A percentile compares a stretch with the other conserved stretches of the same genome.
Evolutionary conservation across 2,329 filamentous ascomycete species (phyloP).

Genomic region (Ceratocystis alfenasii): DNA sequence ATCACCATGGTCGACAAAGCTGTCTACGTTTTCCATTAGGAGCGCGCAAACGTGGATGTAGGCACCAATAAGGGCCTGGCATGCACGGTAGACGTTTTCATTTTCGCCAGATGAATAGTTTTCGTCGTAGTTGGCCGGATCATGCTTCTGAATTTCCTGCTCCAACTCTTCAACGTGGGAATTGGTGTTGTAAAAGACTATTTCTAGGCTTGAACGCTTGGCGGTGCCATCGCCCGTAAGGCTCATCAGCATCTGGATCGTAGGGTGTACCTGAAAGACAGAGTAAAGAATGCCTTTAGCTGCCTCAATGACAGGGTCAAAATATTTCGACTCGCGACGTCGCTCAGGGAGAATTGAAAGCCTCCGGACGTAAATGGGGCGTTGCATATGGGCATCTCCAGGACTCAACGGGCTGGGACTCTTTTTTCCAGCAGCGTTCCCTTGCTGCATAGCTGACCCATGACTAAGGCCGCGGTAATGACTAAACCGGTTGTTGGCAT

Average conservation of each 20-base stretch:
- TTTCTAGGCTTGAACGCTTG: slow-evolving; percentile 52
- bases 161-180: slow-evolving; percentile 55
- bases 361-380: slow-evolving; percentile 51
- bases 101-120: slow-evolving; percentile 42
- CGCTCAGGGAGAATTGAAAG: slow-evolving; percentile 53
- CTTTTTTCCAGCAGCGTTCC: slow-evolving; percentile 29
- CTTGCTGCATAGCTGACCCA: slow-evolving; percentile 54
- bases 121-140: slow-evolving; percentile 32
- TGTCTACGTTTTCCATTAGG: slow-evolving; percentile 49
- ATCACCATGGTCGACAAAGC: slow-evolving; percentile 53
- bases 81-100: slow-evolving; percentile 52
- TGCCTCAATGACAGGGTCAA: slow-evolving; percentile 50
- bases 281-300: slow-evolving; percentile 56
- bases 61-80: slow-evolving; percentile 50
- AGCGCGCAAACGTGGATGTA: slow-evolving; percentile 55
- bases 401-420: slow-evolving; percentile 48
- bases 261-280: slow-evolving; percentile 55
- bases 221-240: slow-evolving; percentile 48
- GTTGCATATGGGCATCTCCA: slow-evolving; percentile 44
- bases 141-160: slow-evolving; percentile 51
- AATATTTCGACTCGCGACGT: slow-evolving; percentile 48
- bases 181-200: slow-evolving; percentile 56
- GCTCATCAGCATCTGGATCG: slow-evolving; percentile 53
- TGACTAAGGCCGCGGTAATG: slow-evolving; percentile 56
- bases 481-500: slow-evolving; percentile 48